Evolutionary conservation across 1,284 basidiomycete genomes (phyloP).

Genomic region (Ustilago loliicola): DNA sequence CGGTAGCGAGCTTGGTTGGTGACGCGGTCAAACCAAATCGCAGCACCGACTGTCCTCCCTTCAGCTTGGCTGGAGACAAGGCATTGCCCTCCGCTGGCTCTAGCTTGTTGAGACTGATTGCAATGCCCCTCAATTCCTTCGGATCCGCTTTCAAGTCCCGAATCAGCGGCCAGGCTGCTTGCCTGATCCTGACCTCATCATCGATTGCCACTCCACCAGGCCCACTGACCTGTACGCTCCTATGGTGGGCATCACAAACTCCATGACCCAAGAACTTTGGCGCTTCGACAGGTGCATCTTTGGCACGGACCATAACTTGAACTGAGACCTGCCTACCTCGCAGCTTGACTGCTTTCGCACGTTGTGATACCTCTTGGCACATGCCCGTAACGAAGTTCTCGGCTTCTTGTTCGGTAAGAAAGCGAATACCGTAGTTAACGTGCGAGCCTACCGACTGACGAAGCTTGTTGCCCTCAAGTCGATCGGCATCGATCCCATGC

Average conservation of each 20-base stretch:
- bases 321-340: slow-evolving; percentile 79
- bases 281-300: slow-evolving; percentile 88
- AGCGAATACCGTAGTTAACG: slow-evolving; percentile 86
- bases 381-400: slow-evolving; percentile 72
- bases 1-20: not conserved
- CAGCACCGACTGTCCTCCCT: slow-evolving; percentile 40
- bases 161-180: slow-evolving; percentile 84
- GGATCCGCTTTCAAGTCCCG: slow-evolving; percentile 82
- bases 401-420: slow-evolving; percentile 83
- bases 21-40: slow-evolving; percentile 18
- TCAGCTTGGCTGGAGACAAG: slow-evolving; percentile 29
- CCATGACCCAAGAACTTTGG: slow-evolving; percentile 98
- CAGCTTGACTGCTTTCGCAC: slow-evolving; percentile 77
- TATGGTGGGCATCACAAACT: slow-evolving; percentile 84
- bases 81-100: slow-evolving; percentile 70
- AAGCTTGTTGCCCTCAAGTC: slow-evolving; percentile 75
- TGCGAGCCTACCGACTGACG: slow-evolving; percentile 57
- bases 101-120: slow-evolving; percentile 91
- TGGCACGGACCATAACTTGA: slow-evolving; percentile 86
- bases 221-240: slow-evolving; percentile 76
- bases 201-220: slow-evolving; percentile 75
- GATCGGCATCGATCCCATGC: slow-evolving; percentile 84
- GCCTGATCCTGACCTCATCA: slow-evolving; percentile 79
- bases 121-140: slow-evolving; percentile 89
- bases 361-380: slow-evolving; percentile 56